Conservation (phyloP, 805 yeast species). For the Ascoidea rubescens region DNA sequence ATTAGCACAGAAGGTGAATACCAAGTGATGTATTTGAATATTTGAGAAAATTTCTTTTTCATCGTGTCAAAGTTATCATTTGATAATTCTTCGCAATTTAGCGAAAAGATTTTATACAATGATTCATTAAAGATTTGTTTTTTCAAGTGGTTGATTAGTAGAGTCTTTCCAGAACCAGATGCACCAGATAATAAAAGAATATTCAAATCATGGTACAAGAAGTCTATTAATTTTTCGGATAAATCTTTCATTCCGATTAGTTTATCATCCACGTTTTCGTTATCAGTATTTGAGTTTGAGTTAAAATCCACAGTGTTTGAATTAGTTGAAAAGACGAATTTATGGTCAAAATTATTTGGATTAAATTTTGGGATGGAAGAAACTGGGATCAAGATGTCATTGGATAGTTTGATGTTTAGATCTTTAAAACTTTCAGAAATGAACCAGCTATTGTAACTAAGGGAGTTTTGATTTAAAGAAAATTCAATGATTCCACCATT, state of each 20-base stretch:
- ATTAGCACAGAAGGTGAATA: slow-evolving; percentile 62
- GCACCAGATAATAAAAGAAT: slow-evolving; percentile 60
- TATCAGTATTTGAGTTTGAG: background rate
- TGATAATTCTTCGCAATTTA: slow-evolving; percentile 40
- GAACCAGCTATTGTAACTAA: slow-evolving; percentile 29
- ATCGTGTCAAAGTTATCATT: slow-evolving; percentile 38
- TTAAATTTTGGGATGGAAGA: slow-evolving; percentile 15
- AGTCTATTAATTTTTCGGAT: slow-evolving; percentile 24
- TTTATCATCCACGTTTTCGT: slow-evolving; percentile 6
- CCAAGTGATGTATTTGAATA: slow-evolving; percentile 42
- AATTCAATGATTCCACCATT: slow-evolving; percentile 47
- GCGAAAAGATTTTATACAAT: slow-evolving; percentile 32
- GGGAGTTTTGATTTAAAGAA: slow-evolving; percentile 16
- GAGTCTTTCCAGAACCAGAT: slow-evolving; percentile 74
- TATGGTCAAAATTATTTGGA: slow-evolving; percentile 3
- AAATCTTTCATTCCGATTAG: slow-evolving; percentile 46
- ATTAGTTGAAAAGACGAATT: background rate
- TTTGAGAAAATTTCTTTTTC: slow-evolving; percentile 28
- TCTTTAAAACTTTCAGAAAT: slow-evolving; percentile 21
- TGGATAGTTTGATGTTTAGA: slow-evolving; percentile 33
- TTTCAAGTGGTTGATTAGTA: slow-evolving; percentile 30
- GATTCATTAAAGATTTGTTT: slow-evolving; percentile 21
- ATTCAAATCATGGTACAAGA: slow-evolving; percentile 28
- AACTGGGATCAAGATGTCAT: slow-evolving; percentile 29
- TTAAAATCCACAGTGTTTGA: background rate